Evolutionary conservation across 2,329 filamentous ascomycete genomes (phyloP), one percentile per base, ranked within the genome.

Genomic region (Penicillium sp.): DNA sequence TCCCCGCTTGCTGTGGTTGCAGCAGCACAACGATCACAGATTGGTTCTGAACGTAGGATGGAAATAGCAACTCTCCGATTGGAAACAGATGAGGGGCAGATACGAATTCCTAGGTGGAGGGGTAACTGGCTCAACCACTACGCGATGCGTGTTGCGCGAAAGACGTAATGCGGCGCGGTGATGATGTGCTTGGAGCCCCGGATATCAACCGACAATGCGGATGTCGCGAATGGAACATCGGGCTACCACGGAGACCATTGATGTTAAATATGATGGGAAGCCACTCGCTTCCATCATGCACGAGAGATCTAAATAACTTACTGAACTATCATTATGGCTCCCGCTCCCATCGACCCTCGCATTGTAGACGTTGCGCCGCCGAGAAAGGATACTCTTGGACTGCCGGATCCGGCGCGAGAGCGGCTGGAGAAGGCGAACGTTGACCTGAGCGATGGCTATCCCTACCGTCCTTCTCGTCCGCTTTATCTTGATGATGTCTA

Each of bases 401-500:
- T 87, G 5, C 84, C 84, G 2, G 71, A 71, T 7, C 53, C 76
- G 1, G 68, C 83, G 1, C 71, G 74, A 1, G 67, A 73, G 33
- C 74, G 84, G 3, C 71, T 87, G 0, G 77, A 80, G 50, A 86
- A 84, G 46, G 82, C 81, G 0, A 83, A 80, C 1, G 75, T 87
- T 37, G 82, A 88, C 56, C 70, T 87, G 2, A 83, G 80, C 1
- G 67, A 78, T 1, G 84, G 84, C 0, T 87, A 87, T 49, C 84
- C 84, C 0, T 86, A 87, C 53, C 77, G 83, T 0, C 83, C 83
- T 1, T 75, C 79, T 0, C 74, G 74, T 33, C 84, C 84, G 0
- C 67, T 87, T 1, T 87, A 81, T 51, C 68, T 87, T 0, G 79
- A 88, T 41, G 84, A 87, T 49, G 80, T 83, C 3, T 79, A 79